Conservation (phyloP, 202 grass and related monocot species). For the Eragrostis tef region DNA sequence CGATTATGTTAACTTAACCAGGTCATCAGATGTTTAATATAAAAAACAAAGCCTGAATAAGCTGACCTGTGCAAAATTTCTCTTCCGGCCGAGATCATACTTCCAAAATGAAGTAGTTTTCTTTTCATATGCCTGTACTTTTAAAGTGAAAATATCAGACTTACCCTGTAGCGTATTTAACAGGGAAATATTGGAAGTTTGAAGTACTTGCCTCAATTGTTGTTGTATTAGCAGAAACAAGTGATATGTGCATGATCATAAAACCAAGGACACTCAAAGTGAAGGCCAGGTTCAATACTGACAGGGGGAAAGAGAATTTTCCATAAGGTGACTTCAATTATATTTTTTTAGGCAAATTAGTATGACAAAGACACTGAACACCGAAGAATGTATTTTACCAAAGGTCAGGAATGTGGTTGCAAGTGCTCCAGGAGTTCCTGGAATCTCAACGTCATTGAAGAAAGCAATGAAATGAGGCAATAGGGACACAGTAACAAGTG, state of each 20-base stretch:
- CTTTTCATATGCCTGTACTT: slow-evolving; percentile 68
- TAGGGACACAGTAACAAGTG: slow-evolving; percentile 65
- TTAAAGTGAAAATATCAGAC: neutral
- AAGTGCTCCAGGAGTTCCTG: slow-evolving; percentile 68
- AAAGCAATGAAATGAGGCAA: slow-evolving; percentile 69
- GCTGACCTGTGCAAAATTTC: slow-evolving; percentile 77
- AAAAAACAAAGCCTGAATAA: slow-evolving; percentile 27
- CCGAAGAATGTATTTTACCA: slow-evolving; percentile 47
- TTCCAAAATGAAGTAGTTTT: slow-evolving; percentile 81
- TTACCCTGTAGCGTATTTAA: neutral
- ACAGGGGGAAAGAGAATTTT: neutral
- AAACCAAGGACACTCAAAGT: slow-evolving; percentile 88
- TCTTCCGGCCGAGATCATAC: slow-evolving; percentile 79
- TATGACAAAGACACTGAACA: neutral
- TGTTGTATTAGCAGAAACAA: slow-evolving; percentile 87
- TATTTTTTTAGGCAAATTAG: neutral
- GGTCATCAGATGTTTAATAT: neutral
- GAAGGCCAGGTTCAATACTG: slow-evolving; percentile 93
- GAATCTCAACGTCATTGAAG: slow-evolving; percentile 63
- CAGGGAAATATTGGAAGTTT: neutral
- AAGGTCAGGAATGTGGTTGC: slow-evolving; percentile 77
- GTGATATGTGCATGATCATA: slow-evolving; percentile 90
- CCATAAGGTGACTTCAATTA: neutral
- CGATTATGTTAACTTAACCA: slow-evolving; percentile 15
- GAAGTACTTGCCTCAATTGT: slow-evolving; percentile 75